Base-by-base conservation (phyloP, 2,329 filamentous ascomycete species). In the Penicillium janthinellum region DNA sequence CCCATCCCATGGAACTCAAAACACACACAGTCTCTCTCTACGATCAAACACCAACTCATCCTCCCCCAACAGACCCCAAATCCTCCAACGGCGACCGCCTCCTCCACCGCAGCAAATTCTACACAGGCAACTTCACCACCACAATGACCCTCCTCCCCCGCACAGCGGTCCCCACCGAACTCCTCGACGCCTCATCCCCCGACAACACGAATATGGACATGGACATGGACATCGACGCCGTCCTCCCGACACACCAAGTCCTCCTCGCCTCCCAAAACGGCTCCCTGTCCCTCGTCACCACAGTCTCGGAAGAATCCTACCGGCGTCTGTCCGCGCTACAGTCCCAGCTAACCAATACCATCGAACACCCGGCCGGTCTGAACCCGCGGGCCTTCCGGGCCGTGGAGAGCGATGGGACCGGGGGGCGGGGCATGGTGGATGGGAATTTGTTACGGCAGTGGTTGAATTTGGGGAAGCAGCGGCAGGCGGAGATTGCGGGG, bases 51-150 rank as follows among this genome's bases (percentile, higher is more conserved):
- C 11, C 15, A 22, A 45, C 62, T 59, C 17, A 61, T 42, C 7
- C n/a, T 45, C 25, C 3, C 8, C 10, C 20, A 14, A 17, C 14
- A 96, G 93, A 98, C 72, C 94, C 94, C 15, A 96, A 96, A 80
- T 96, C 92, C 6, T 86, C 96, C 37, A 90, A 94, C 58, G 95
- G 95, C 51, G 90, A 93, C 70, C 86, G 93, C 42, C 85, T 99
- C 25, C 84, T 99, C 7, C 91, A 94, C 75, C 88, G 91, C 60
- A 91, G 90, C 55, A 91, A 92, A 59, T 98, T 99, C 79, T 89
- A 93, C 72, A 88, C 91, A 0, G 92, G 91, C 39, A 91, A 96
- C 75, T 84, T 89, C 64, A 87, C 90, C 0, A 89, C 90, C 0
- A 85, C 84, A 39, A 89, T 92, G 67, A 87, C 89, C 20, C 85